Evolutionary conservation across 148 eudicot species (phyloP).

Genomic region (Oxyria digyna): DNA sequence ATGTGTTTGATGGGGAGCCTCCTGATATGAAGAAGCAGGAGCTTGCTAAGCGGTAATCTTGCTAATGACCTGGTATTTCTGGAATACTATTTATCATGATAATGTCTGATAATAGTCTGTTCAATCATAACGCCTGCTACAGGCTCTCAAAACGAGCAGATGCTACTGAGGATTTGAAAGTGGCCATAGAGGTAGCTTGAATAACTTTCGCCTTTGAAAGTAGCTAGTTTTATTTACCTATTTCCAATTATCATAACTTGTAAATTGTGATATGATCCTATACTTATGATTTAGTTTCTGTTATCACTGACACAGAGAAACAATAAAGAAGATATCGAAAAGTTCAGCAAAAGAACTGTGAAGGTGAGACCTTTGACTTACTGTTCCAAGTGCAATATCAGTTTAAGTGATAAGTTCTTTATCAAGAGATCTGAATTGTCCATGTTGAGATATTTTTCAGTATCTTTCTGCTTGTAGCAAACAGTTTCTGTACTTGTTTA

Average conservation of each 20-base stretch:
- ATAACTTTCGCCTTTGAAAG: neutral
- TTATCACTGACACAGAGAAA: constrained; percentile 43
- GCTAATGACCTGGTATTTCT: neutral
- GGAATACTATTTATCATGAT: neutral
- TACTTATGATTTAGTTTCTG: neutral
- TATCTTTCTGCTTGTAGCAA: neutral
- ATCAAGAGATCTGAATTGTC: neutral
- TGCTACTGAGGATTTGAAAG: constrained; percentile 75
- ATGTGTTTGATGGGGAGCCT: constrained; percentile 93
- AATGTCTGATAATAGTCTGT: neutral
- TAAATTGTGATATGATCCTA: neutral
- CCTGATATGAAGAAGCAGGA: constrained; percentile 97
- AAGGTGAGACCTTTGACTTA: constrained; percentile 32
- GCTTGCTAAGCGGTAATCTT: constrained; percentile 85
- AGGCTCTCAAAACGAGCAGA: constrained; percentile 83
- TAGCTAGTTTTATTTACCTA: neutral
- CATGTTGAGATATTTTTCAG: neutral
- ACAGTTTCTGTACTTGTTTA: neutral
- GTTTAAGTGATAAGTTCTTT: neutral
- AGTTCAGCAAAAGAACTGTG: constrained; percentile 92
- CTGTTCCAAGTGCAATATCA: neutral
- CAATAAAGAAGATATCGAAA: constrained; percentile 88
- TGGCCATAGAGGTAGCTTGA: constrained; percentile 58
- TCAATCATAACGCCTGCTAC: constrained; percentile 5
- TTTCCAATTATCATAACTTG: neutral